phyloP scores from a whole-genome alignment of 2,329 filamentous ascomycete species.

The Periconia macrospinosa region DNA sequence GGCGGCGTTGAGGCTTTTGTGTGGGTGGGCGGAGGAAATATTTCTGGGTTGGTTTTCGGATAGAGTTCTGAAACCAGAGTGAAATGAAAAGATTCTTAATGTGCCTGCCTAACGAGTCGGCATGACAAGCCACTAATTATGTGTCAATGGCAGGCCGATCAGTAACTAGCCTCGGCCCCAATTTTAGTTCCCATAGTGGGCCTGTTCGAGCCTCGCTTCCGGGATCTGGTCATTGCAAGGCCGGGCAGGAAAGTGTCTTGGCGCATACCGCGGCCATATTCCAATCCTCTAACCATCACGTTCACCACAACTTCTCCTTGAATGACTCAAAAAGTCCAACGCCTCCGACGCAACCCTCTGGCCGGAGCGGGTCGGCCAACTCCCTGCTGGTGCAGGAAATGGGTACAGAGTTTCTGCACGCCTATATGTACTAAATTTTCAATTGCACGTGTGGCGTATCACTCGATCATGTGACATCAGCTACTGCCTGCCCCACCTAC shows the following conservation, averaged over 20 bases:
- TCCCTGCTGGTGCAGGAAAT: background rate
- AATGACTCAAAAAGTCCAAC: background rate
- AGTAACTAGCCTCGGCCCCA: background rate
- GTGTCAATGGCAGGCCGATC: background rate
- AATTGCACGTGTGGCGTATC: no score
- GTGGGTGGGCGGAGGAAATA: constrained; percentile 3
- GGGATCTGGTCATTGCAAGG: background rate
- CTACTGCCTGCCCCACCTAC: no score
- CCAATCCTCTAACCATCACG: background rate
- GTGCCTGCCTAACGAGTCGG: background rate
- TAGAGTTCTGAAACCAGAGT: constrained; percentile 9
- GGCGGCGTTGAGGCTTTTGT: constrained; percentile 7
- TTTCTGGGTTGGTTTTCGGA: constrained; percentile 9
- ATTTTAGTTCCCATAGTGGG: background rate
- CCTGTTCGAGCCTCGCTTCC: background rate
- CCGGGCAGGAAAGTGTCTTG: background rate
- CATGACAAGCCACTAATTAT: background rate
- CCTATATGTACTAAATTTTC: no score
- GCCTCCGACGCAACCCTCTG: background rate
- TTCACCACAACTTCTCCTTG: background rate
- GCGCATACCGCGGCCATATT: background rate
- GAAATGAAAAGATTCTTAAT: constrained; percentile 2
- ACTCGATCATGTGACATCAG: no score
- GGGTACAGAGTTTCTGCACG: no score
- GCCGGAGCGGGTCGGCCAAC: background rate